Evolutionary conservation across 805 yeast species (phyloP).

Genomic region (Pichia paraexigua): DNA sequence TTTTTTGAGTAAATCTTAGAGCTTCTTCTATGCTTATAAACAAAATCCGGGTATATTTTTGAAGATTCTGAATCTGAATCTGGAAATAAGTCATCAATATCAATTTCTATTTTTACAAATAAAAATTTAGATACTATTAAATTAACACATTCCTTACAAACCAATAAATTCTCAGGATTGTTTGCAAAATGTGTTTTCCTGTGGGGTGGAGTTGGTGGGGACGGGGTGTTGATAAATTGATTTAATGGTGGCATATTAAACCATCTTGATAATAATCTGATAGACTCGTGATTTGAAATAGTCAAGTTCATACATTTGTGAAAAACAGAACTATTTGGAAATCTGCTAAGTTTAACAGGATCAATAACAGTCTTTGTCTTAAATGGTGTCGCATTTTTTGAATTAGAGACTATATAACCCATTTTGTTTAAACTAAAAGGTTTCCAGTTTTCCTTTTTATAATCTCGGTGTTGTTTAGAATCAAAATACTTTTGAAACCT

Average conservation of each 20-base stretch:
- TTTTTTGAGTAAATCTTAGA: conserved; percentile 6
- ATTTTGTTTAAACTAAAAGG: conserved; percentile 24
- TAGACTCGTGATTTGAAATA: conserved; percentile 21
- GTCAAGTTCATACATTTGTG: conserved; percentile 21
- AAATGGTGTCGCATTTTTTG: not conserved
- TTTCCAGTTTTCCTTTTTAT: conserved; percentile 17
- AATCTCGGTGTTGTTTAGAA: conserved; percentile 12
- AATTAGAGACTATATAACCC: conserved; percentile 19
- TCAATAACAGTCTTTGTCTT: conserved; percentile 4
- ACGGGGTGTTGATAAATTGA: conserved; percentile 25
- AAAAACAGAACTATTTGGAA: conserved; percentile 25
- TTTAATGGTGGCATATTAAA: conserved; percentile 31
- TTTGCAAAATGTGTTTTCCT: conserved; percentile 15
- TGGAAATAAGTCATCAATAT: conserved; percentile 21
- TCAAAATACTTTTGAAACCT: conserved; percentile 21
- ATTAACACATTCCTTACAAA: conserved; percentile 25
- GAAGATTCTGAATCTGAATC: not conserved
- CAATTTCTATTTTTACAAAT: conserved; percentile 24
- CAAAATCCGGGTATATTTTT: conserved; percentile 20
- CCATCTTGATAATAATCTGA: conserved; percentile 28
- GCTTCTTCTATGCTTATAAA: conserved; percentile 26
- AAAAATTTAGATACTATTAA: conserved; percentile 23
- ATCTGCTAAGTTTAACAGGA: conserved; percentile 17
- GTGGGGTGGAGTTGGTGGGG: conserved; percentile 30
- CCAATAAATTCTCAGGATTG: conserved; percentile 27